Base-by-base conservation (phyloP, 345 rosid species). In the Eucalyptus microcorys region DNA sequence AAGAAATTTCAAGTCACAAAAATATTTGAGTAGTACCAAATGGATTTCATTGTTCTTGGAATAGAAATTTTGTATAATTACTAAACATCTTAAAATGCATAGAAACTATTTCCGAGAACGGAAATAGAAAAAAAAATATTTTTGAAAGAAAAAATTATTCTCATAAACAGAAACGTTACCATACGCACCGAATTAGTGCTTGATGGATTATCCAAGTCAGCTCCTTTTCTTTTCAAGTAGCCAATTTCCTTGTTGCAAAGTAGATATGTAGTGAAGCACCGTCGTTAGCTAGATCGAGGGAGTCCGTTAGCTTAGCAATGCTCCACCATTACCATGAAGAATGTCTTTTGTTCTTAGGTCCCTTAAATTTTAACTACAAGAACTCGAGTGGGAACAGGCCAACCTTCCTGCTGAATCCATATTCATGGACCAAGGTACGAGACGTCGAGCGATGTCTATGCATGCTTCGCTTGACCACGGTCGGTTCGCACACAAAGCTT, bases 391-490 rank as follows among this genome's bases (percentile, higher is more conserved):
- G 88, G 7, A 87, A 22, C 89, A 86, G 34, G 47, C 91, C 94
- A 21, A 49, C 43, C 19, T 85, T 93, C 21, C 5, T 11, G 32
- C 42, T 88, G 48, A 93, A 90, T 24, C 92, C 91, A 11, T 81
- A 91, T 47, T 91, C 92, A 40, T 89, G 92, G 93, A 91, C 94
- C 59, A 89, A 91, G 92, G 94, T 90, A n/a, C 55, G 32, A 45
- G 24, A 48, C 26, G 24, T 37, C 21, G 83, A 76, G 45, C 27
- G 22, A 76, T 76, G 47, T 37, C 83, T 37, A 7, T 10, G 83
- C 47, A 21, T 76, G 83, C 83, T 76, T 76, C 47, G 42, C 45
- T 76, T 76, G 27, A 40, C 42, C 27, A 21, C 45, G 27, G 83
- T 37, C 45, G 15, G 45, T 76, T 37, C 8, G 37, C n/a, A 5